Percentiles rank a stretch among this genome's conserved stretches.
Conservation (phyloP, 768 basidiomycete species). For the Russula sp. region DNA sequence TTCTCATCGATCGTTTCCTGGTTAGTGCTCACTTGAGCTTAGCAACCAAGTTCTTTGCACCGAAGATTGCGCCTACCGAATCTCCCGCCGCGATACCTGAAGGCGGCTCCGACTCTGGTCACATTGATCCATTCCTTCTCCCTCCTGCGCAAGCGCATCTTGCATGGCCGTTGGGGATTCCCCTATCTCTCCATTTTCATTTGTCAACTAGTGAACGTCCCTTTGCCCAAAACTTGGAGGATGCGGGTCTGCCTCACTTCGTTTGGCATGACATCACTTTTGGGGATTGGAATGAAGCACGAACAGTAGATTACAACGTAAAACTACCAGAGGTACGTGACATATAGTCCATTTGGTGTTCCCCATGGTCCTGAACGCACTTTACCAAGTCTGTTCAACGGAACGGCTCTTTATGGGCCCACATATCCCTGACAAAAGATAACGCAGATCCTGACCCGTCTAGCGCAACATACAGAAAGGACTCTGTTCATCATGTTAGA, state of each 20-base stretch:
- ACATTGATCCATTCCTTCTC: slow-evolving; percentile 40
- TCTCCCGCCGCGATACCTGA: slow-evolving; percentile 26
- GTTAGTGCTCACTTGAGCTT: slow-evolving; percentile 6
- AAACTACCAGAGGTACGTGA: slow-evolving; percentile 57
- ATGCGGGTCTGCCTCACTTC: slow-evolving; percentile 53
- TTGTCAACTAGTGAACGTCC: slow-evolving; percentile 59
- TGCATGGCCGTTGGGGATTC: slow-evolving; percentile 55
- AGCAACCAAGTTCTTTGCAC: slow-evolving; percentile 41
- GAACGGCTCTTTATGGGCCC: slow-evolving; percentile 80
- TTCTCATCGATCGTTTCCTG: not conserved
- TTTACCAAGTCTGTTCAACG: slow-evolving; percentile 56
- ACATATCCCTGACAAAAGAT: slow-evolving; percentile 66
- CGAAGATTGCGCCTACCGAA: slow-evolving; percentile 30
- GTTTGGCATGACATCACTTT: slow-evolving; percentile 74
- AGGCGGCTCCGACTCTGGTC: slow-evolving; percentile 18
- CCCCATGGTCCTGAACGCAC: not conserved
- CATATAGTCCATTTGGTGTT: not conserved
- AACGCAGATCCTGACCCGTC: slow-evolving; percentile 60
- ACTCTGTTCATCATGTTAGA: slow-evolving; percentile 59
- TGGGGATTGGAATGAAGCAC: slow-evolving; percentile 65
- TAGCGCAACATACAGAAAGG: slow-evolving; percentile 42
- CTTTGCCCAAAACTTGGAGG: slow-evolving; percentile 45
- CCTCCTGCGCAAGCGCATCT: slow-evolving; percentile 48
- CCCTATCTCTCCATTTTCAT: slow-evolving; percentile 65
- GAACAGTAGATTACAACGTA: slow-evolving; percentile 46